phyloP scores from a whole-genome alignment of 2,329 filamentous ascomycete species.

The Trichophyton schoenleinii region DNA sequence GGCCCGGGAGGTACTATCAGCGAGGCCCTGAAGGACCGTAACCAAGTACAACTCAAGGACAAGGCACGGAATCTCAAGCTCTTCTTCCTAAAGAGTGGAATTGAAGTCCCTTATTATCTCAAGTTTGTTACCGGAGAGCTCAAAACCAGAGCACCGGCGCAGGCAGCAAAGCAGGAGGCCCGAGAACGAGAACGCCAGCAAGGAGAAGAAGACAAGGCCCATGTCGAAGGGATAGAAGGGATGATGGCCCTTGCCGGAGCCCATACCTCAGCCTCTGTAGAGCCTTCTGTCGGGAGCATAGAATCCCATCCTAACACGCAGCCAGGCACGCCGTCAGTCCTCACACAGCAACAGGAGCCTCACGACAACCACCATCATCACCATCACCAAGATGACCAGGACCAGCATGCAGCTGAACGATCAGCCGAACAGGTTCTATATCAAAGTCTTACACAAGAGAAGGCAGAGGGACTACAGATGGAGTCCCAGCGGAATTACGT shows the following conservation, averaged over 20 bases:
- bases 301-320: constrained; percentile 21
- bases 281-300: constrained; percentile 5
- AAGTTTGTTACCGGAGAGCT: constrained; percentile 81
- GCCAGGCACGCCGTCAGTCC: constrained; percentile 14
- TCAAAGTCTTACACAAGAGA: constrained; percentile 33
- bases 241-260: constrained; percentile 37
- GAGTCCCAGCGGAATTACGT: constrained; percentile 23
- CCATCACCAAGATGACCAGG: constrained; percentile 10
- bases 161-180: constrained; percentile 39
- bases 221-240: constrained; percentile 36
- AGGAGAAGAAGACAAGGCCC: constrained; percentile 36
- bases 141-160: constrained; percentile 66
- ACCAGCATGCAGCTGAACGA: constrained; percentile 24
- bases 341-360: neutral
- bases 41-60: constrained; percentile 84
- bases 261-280: constrained; percentile 21
- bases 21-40: constrained; percentile 73
- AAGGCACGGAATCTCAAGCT: constrained; percentile 83
- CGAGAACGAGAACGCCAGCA: constrained; percentile 36
- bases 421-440: constrained; percentile 33
- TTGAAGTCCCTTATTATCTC: constrained; percentile 78
- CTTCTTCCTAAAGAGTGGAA: constrained; percentile 83
- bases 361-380: constrained; percentile 4
- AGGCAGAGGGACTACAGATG: constrained; percentile 25
- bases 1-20: constrained; percentile 67